phyloP scores from a whole-genome alignment of 345 rosid genomes.

The Litchi chinensis region DNA sequence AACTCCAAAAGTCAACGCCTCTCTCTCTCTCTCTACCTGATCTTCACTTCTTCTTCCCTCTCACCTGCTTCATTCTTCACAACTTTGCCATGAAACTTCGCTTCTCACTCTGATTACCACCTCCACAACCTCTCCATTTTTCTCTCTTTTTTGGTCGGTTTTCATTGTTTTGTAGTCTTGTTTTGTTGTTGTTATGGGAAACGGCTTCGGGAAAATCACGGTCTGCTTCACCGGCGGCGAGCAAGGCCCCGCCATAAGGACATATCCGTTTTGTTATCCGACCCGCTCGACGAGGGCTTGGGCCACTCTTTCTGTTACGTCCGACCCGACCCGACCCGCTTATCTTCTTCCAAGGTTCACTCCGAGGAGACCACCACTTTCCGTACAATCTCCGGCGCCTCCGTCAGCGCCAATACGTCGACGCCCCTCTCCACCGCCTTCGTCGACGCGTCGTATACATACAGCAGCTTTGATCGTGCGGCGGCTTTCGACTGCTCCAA shows the following conservation, averaged over 20 bases:
- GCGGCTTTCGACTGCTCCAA: conserved; percentile 95
- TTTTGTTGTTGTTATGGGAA: conserved; percentile 57
- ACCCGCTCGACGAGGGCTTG: conserved; percentile 79
- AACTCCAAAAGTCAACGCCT: conserved; percentile 65
- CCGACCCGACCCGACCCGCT: conserved; percentile 63
- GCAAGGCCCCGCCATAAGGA: conserved; percentile 51
- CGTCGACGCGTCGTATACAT: conserved; percentile 58
- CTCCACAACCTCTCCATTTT: background rate
- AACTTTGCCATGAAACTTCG: conserved; percentile 30
- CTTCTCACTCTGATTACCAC: background rate
- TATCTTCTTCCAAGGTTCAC: conserved; percentile 81
- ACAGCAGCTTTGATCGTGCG: conserved; percentile 61
- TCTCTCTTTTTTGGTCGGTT: background rate
- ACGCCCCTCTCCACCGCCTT: conserved; percentile 89
- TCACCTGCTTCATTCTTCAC: conserved; percentile 13
- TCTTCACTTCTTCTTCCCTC: conserved; percentile 22
- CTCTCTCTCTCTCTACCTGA: conserved; percentile 19
- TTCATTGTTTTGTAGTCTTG: background rate
- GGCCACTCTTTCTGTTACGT: conserved; percentile 98
- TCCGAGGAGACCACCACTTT: conserved; percentile 84
- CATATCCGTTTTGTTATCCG: conserved; percentile 39
- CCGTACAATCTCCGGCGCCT: conserved; percentile 92
- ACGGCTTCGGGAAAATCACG: conserved; percentile 70
- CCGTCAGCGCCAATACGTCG: conserved; percentile 93
- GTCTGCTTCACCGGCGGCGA: conserved; percentile 70